Conservation (phyloP, 306 rosid species). For the Trifolium fragiferum region DNA sequence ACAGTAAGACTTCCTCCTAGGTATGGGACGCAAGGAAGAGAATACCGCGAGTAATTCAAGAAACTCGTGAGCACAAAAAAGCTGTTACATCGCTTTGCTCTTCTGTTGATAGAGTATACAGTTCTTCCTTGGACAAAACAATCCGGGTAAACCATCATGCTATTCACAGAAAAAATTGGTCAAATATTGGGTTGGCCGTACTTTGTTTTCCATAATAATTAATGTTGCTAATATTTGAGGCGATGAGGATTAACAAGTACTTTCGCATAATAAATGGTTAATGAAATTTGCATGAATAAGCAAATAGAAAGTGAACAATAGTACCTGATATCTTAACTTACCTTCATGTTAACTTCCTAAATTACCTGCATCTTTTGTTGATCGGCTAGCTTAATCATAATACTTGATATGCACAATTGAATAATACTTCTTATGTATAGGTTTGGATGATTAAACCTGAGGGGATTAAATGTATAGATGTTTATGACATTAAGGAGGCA, state of each 20-base stretch:
- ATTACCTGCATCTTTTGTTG: slow-evolving; percentile 24
- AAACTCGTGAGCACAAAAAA: slow-evolving; percentile 78
- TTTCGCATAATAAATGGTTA: background rate
- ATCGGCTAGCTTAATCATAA: slow-evolving; percentile 16
- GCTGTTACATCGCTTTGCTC: slow-evolving; percentile 78
- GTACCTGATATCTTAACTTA: slow-evolving; percentile 18
- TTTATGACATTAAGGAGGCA: slow-evolving; percentile 81
- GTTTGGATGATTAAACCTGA: slow-evolving; percentile 74
- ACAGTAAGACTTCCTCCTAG: slow-evolving; percentile 49
- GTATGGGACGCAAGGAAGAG: slow-evolving; percentile 87
- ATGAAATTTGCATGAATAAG: slow-evolving; percentile 2
- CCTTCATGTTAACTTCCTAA: slow-evolving; percentile 9
- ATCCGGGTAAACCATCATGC: slow-evolving; percentile 65
- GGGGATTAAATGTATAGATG: slow-evolving; percentile 71
- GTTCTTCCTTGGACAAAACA: slow-evolving; percentile 90
- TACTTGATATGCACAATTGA: slow-evolving; percentile 22
- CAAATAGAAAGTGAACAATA: slow-evolving; percentile 25
- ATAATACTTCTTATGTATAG: slow-evolving; percentile 44
- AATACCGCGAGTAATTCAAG: slow-evolving; percentile 72
- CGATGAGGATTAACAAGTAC: slow-evolving; percentile 5
- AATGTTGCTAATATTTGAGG: slow-evolving; percentile 24
- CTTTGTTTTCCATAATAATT: background rate
- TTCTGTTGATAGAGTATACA: slow-evolving; percentile 69
- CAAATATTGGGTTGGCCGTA: slow-evolving; percentile 11
- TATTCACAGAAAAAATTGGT: slow-evolving; percentile 22